These are phyloP conservation scores for Ajuga reptans DNA, from an alignment of 305 asterid species.

Conservation along the genomic window DNA sequence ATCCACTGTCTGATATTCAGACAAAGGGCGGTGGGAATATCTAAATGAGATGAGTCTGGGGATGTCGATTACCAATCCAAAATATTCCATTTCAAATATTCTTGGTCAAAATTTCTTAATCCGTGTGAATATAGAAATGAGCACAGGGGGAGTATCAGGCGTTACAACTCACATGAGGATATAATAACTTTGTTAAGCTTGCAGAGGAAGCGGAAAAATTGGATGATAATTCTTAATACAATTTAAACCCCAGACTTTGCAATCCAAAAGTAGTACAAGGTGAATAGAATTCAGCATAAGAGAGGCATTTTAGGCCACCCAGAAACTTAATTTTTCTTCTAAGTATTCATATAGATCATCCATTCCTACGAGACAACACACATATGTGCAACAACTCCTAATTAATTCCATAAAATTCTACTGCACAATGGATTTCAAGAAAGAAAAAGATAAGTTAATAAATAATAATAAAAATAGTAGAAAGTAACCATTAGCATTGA, in stretches of 20 bases:
- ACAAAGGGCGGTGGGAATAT: not conserved
- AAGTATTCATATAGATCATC: not conserved
- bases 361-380: not conserved
- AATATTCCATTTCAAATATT: not conserved
- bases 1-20: not conserved
- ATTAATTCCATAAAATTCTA: not conserved
- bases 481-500: no score
- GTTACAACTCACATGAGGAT: no score
- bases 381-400: no score
- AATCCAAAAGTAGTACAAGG: not conserved
- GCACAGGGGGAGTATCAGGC: no score
- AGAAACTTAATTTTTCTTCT: not conserved
- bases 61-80: not conserved
- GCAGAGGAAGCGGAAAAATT: not conserved
- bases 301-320: not conserved
- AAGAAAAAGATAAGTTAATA: no score
- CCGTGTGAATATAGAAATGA: no score
- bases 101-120: no score
- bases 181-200: no score
- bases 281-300: not conserved
- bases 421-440: no score
- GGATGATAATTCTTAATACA: not conserved
- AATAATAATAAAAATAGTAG: no score
- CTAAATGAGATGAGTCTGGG: not conserved
- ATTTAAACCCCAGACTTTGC: not conserved